phyloP scores from a whole-genome alignment of 768 basidiomycete species.

The Exidia glandulosa region DNA sequence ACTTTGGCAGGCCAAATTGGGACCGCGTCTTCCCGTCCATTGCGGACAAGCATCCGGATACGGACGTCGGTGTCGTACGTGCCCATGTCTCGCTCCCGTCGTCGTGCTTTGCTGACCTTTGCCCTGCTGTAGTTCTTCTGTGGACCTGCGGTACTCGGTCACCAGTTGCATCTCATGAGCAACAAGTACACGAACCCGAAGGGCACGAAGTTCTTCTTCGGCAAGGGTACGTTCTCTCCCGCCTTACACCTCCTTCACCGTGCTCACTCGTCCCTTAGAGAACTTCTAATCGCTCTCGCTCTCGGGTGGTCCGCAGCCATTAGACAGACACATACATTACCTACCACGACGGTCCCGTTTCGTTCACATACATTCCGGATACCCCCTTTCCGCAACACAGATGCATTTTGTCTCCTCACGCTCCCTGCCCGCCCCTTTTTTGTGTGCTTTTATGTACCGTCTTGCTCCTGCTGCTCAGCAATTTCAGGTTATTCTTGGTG shows the following conservation, averaged over 20 bases:
- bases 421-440: background rate
- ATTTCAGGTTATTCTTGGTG: background rate
- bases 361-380: background rate
- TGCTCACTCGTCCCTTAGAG: background rate
- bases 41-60: constrained; percentile 71
- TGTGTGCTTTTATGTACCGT: too few species aligned
- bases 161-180: constrained; percentile 56
- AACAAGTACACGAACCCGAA: constrained; percentile 78
- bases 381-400: background rate
- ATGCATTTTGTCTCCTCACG: background rate
- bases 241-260: background rate
- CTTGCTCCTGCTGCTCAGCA: background rate
- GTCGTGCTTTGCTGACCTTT: background rate
- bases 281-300: background rate
- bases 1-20: constrained; percentile 87
- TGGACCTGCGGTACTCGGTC: constrained; percentile 61
- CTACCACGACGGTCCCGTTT: background rate
- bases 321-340: too few species aligned
- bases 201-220: constrained; percentile 81
- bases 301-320: too few species aligned
- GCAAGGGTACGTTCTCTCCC: constrained; percentile 41
- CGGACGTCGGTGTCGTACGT: constrained; percentile 80
- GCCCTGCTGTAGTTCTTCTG: constrained; percentile 57
- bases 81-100: background rate
- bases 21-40: constrained; percentile 64